Percentiles rank a stretch among this genome's conserved stretches.
phyloP scores from a whole-genome alignment of 169 alveolate genomes.

The Cytauxzoon felis region DNA sequence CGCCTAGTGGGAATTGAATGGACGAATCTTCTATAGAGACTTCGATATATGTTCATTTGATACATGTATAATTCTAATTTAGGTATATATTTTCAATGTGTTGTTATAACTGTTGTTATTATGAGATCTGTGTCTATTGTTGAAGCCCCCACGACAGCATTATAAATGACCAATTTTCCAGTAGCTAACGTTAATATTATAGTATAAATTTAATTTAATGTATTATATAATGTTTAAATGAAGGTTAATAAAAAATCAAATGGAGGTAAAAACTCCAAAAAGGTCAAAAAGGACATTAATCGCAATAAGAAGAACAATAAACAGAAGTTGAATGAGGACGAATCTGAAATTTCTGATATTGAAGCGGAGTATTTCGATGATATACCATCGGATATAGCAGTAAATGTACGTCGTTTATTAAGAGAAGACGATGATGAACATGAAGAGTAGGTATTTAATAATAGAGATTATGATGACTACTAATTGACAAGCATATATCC shows the following conservation, averaged over 20 bases:
- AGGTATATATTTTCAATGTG: no score
- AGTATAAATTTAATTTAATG: no score
- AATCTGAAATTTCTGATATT: conserved; percentile 47
- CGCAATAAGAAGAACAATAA: conserved; percentile 24
- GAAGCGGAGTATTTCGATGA: conserved; percentile 62
- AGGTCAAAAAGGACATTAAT: conserved; percentile 6
- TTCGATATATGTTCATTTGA: no score
- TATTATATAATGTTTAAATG: conserved; percentile 3
- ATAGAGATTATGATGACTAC: conserved; percentile 20
- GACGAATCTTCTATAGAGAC: no score
- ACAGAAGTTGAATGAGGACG: conserved; percentile 14
- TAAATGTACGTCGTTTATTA: conserved; percentile 25
- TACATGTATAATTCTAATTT: no score
- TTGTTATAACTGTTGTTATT: no score
- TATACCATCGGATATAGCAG: conserved; percentile 41
- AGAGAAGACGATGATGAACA: conserved; percentile 42
- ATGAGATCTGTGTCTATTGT: no score
- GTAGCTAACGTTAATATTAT: no score
- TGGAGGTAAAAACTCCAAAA: conserved; percentile 20
- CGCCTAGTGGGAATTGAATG: no score
- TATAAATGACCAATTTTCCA: no score
- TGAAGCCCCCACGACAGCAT: no score
- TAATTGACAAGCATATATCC: conserved; percentile 60
- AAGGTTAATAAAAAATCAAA: neutral
- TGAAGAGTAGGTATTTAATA: conserved; percentile 13